Percentiles rank a stretch among this genome's conserved stretches.
phyloP scores from a whole-genome alignment of 2,329 filamentous ascomycete species.

The Colletotrichum lini region DNA sequence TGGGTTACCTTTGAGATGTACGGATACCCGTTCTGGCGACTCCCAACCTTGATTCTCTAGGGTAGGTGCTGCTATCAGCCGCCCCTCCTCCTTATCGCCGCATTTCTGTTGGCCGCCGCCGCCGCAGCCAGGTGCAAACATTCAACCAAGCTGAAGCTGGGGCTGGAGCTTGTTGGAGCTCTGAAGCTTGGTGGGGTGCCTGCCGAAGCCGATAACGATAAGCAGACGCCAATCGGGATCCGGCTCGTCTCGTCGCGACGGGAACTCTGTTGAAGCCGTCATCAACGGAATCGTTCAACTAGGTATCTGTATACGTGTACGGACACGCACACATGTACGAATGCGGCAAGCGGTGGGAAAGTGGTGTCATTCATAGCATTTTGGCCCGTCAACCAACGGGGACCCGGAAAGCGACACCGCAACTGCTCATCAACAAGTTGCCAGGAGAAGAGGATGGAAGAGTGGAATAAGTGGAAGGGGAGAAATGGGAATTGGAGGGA shows the following conservation, averaged over 20 bases:
- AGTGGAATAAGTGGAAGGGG: not conserved
- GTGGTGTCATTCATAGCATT: constrained; percentile 36
- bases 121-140: not conserved
- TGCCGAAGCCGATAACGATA: constrained; percentile 14
- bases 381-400: constrained; percentile 27
- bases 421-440: constrained; percentile 14
- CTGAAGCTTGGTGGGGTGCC: constrained; percentile 19
- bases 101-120: constrained; percentile 30
- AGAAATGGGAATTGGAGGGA: constrained; percentile 30
- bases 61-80: constrained; percentile 9
- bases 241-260: not conserved
- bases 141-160: constrained; percentile 16
- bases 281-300: constrained; percentile 5
- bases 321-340: constrained; percentile 13
- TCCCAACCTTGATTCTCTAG: constrained; percentile 14
- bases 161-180: constrained; percentile 33
- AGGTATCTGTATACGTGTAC: constrained; percentile 15
- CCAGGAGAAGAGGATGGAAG: constrained; percentile 10
- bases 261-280: not conserved
- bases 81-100: constrained; percentile 28
- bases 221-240: not conserved
- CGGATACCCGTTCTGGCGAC: constrained; percentile 25
- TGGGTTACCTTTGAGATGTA: constrained; percentile 17
- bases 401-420: constrained; percentile 31
- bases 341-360: constrained; percentile 25